Evolutionary conservation across 768 basidiomycete genomes (phyloP).

Genomic region (Russula vinacea): DNA sequence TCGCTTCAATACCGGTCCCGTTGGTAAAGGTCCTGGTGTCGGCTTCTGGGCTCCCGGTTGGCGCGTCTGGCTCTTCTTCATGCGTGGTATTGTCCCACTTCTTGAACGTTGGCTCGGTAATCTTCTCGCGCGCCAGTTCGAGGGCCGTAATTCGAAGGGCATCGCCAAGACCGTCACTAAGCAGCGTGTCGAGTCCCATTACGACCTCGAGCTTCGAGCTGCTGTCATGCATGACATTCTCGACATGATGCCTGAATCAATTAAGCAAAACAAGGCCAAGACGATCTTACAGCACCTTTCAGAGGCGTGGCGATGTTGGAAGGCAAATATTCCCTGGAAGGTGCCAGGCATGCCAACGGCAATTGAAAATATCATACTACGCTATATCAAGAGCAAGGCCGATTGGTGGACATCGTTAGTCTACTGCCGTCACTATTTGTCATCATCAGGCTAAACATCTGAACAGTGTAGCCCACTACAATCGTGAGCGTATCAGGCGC

Average conservation of each 20-base stretch:
- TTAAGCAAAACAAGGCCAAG: constrained; percentile 99
- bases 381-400: constrained; percentile 99
- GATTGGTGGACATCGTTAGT: constrained; percentile 97
- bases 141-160: constrained; percentile 95
- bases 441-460: constrained; percentile 12
- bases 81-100: constrained; percentile 97
- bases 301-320: constrained; percentile 98
- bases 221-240: constrained; percentile 99
- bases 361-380: constrained; percentile 97
- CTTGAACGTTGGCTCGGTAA: constrained; percentile 98
- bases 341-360: constrained; percentile 99
- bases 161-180: constrained; percentile 98
- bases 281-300: constrained; percentile 97
- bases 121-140: constrained; percentile 95
- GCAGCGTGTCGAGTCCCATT: constrained; percentile 98
- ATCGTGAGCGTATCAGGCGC: constrained; percentile 94
- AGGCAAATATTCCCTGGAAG: constrained; percentile 98
- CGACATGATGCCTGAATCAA: constrained; percentile 99
- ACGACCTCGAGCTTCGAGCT: constrained; percentile 93
- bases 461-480: constrained; percentile 87
- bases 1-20: constrained; percentile 99
- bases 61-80: constrained; percentile 99
- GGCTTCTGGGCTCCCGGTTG: constrained; percentile 99
- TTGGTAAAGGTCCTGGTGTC: constrained; percentile 97
- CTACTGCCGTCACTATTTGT: not conserved